These are phyloP conservation scores for Gliomastix tumulicola DNA, from an alignment of 2,329 filamentous ascomycete genomes.

Conservation along the genomic window DNA sequence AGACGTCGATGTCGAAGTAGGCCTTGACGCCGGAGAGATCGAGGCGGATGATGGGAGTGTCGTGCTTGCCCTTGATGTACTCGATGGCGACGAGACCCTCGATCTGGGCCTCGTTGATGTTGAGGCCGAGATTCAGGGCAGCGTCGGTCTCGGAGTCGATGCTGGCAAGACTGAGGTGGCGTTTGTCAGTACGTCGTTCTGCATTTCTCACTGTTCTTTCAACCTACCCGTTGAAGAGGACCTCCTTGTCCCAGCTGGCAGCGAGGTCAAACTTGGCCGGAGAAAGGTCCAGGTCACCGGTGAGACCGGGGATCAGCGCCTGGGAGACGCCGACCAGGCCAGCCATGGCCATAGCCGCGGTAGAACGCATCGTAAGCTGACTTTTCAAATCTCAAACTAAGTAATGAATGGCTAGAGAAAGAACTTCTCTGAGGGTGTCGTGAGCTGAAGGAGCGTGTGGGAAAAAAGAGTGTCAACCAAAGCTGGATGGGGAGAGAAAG, in stretches of 20 bases:
- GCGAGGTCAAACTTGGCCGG: slow-evolving; percentile 4
- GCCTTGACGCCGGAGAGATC: slow-evolving; percentile 43
- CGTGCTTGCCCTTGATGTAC: slow-evolving; percentile 30
- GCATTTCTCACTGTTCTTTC: not conserved
- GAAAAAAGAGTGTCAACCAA: too few species aligned
- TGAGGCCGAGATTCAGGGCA: slow-evolving; percentile 13
- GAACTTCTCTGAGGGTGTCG: slow-evolving; percentile 2
- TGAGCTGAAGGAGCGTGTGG: too few species aligned
- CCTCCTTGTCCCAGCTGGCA: slow-evolving; percentile 6
- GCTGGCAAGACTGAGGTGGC: slow-evolving; percentile 3
- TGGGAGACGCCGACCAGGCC: not conserved
- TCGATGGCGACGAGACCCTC: slow-evolving; percentile 38
- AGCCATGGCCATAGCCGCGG: slow-evolving; percentile 5
- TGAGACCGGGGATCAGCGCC: not conserved
- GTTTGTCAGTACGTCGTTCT: not conserved
- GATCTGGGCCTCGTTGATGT: slow-evolving; percentile 26
- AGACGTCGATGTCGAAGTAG: slow-evolving; percentile 41
- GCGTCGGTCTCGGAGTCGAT: slow-evolving; percentile 7
- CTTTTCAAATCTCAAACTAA: not conserved
- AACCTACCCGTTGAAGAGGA: slow-evolving; percentile 7
- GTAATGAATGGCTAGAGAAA: slow-evolving; percentile 7
- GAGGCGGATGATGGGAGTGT: slow-evolving; percentile 32
- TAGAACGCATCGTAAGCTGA: slow-evolving; percentile 4
- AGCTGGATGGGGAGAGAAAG: too few species aligned
- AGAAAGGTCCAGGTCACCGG: not conserved